Conservation (phyloP, 2,329 filamentous ascomycete species). For the Sporothrix brasiliensis region DNA sequence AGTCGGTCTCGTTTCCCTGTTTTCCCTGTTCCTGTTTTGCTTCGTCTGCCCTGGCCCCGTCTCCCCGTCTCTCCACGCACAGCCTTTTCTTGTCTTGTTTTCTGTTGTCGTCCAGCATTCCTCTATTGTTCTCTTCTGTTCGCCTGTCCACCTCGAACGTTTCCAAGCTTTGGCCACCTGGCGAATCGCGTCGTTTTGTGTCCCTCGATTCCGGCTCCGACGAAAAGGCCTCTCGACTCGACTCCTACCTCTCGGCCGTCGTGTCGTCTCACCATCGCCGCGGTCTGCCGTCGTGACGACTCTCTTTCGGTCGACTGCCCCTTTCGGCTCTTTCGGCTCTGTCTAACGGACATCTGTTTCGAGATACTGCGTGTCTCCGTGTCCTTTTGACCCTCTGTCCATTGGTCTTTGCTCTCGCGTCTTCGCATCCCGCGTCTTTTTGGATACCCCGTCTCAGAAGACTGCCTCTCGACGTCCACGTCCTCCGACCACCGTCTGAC, state of each 20-base stretch:
- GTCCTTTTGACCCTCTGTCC: background rate
- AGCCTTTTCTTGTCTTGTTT: background rate
- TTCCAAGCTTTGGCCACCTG: background rate
- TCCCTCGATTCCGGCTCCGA: too few species aligned
- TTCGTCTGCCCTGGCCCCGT: background rate
- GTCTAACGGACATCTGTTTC: background rate
- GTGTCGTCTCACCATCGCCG: too few species aligned
- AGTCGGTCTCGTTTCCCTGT: background rate
- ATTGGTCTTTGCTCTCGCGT: background rate
- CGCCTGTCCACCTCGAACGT: background rate
- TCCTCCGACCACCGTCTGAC: background rate
- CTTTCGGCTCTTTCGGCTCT: background rate
- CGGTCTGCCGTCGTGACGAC: too few species aligned
- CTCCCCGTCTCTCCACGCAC: background rate
- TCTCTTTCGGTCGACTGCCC: too few species aligned
- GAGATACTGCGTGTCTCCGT: background rate
- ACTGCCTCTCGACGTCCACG: background rate
- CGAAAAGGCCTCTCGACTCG: too few species aligned
- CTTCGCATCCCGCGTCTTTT: background rate
- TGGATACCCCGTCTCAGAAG: slow-evolving; percentile 12
- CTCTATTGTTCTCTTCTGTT: background rate
- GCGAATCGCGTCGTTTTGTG: too few species aligned
- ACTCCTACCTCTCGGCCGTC: too few species aligned
- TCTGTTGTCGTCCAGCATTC: background rate
- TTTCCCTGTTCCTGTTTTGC: background rate